A percentile compares a stretch with the other conserved stretches of the same genome.
Evolutionary conservation across 768 basidiomycete genomes (phyloP).

Genomic region (Rhodotorula graminis): DNA sequence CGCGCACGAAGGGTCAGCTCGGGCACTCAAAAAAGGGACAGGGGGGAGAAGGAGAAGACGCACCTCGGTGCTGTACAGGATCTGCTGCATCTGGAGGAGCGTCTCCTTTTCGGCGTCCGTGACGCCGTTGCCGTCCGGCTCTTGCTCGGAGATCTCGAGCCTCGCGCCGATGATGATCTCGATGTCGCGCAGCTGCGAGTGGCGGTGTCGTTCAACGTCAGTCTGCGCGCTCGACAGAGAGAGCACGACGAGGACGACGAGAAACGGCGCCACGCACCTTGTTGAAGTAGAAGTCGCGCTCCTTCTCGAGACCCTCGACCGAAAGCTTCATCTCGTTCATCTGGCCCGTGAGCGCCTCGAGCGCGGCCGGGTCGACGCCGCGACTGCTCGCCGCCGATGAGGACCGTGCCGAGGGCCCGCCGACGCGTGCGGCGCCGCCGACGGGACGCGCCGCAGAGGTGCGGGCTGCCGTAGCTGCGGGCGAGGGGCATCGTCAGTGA

Average conservation of each 20-base stretch:
- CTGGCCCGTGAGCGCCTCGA: slow-evolving; percentile 67
- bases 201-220: no score
- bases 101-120: slow-evolving; percentile 49
- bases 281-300: slow-evolving; percentile 96
- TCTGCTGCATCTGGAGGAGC: slow-evolving; percentile 77
- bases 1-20: not conserved
- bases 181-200: slow-evolving; percentile 77
- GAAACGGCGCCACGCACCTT: slow-evolving; percentile 59
- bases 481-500: no score
- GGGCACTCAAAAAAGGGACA: accelerated
- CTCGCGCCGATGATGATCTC: slow-evolving; percentile 87
- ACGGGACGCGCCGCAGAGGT: slow-evolving; percentile 52
- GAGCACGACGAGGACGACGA: no score
- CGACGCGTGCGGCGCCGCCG: not conserved
- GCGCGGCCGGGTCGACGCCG: slow-evolving; percentile 55
- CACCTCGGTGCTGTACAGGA: slow-evolving; percentile 92
- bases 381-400: slow-evolving; percentile 2
- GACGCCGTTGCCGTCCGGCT: slow-evolving; percentile 58
- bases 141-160: slow-evolving; percentile 52
- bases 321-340: slow-evolving; percentile 73
- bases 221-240: no score
- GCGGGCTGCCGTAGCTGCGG: slow-evolving; percentile 58
- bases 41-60: slow-evolving; percentile 37
- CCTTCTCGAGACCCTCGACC: slow-evolving; percentile 89
- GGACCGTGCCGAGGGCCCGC: not conserved